Base-by-base conservation (phyloP, 2,329 filamentous ascomycete species). In the Didymella arachidicola region DNA sequence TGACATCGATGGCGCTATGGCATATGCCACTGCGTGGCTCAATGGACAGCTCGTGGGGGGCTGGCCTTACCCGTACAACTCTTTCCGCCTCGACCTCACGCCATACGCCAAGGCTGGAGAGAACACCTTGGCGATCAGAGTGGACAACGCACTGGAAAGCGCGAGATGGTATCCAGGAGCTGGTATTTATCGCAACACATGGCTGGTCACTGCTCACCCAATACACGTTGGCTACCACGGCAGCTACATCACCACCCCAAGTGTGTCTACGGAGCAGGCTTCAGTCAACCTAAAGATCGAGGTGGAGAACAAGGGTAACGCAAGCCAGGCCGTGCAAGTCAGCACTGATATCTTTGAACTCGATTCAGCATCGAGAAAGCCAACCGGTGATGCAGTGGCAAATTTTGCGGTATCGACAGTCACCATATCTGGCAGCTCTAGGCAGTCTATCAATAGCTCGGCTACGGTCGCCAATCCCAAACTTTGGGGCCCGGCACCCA, bases 81-180 rank as follows among this genome's bases (percentile, higher is more conserved):
- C 81, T 0, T 85, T 82, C 60, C 81, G 81, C 2, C 72, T 85
- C 1, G 80, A 84, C 53, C 73, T 85, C 7, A 84, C 82, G 0
- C 77, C 78, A 0, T 80, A 81, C 75, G 57, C 59, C 0, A 66
- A 67, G 25, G 49, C 63, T 12, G 70, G 72, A 1, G 79, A 81
- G 18, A 73, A 85, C 48, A 57, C 74, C 27, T 69, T 85, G 0
- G 83, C 83, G 1, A 82, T 86, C 36, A 79, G 83, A 0, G 61
- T 85, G 2, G 82, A 86, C 46, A 84, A 85, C 59, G 74, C 79
- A 0, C 38, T 79, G 0, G 76, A 82, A 16, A 81, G 77, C 2
- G 82, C 83, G 2, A 78, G 83, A 2, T 86, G 82, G 82, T 86
- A 85, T 59, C 83, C 83, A 4, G 83, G 83, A 14, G 83, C 75